phyloP scores from a whole-genome alignment of 2,329 filamentous ascomycete genomes.

The Karstenula rhodostoma region DNA sequence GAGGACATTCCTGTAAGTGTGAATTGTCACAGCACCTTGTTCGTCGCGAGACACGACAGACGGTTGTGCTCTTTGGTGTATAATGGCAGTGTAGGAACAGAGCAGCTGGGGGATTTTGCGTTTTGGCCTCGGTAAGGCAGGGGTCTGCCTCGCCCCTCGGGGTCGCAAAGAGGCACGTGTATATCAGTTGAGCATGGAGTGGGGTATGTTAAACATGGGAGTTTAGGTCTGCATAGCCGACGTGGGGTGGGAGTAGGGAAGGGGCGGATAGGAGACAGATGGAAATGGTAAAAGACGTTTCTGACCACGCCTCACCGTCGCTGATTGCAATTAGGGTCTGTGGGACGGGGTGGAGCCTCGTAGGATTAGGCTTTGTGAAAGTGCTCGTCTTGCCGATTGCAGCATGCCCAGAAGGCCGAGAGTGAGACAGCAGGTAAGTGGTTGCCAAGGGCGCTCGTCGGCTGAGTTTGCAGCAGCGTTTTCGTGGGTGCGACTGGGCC shows the following conservation, averaged over 20 bases:
- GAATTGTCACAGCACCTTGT: not conserved
- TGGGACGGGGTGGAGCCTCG: not conserved
- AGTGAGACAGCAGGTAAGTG: constrained; percentile 9
- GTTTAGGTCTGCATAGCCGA: constrained; percentile 12
- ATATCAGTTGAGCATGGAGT: constrained; percentile 16
- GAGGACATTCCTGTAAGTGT: constrained; percentile 36
- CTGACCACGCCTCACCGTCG: not conserved
- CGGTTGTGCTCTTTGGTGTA: not conserved
- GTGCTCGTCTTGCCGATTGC: not conserved
- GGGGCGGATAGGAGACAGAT: not conserved
- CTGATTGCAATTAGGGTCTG: constrained; percentile 2
- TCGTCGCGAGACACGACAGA: not conserved
- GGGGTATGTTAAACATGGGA: constrained; percentile 11
- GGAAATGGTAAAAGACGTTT: constrained; percentile 15
- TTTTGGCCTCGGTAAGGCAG: constrained; percentile 6
- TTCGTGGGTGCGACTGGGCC: not conserved
- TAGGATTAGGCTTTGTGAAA: not conserved
- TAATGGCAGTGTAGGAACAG: constrained; percentile 1
- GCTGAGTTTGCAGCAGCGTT: constrained; percentile 3
- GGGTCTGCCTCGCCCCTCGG: constrained; percentile 2
- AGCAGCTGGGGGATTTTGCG: not conserved
- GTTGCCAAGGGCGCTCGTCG: not conserved
- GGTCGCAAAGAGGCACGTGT: constrained; percentile 5
- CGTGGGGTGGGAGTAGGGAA: not conserved
- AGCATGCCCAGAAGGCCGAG: not conserved